Evolutionary conservation across 768 basidiomycete species (phyloP), one percentile per base, ranked within the genome.

Genomic region (Lyophyllum semitale): DNA sequence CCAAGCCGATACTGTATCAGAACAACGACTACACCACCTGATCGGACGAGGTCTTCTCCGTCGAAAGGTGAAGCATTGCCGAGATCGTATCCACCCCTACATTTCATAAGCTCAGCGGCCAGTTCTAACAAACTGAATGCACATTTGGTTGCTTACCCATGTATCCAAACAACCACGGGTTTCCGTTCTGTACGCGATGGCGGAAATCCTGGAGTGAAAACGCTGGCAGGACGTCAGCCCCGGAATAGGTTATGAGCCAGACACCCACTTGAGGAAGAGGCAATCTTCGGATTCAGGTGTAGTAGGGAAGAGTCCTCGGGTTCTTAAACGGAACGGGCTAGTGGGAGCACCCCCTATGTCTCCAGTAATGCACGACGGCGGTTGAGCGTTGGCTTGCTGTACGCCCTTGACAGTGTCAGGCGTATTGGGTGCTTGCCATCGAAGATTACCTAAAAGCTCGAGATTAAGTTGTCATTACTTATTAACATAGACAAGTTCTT

Each of bases 161-260:
- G 75, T 20, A 79, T 78, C 74, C 74, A 79, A 26, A 79, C 68
- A 3, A 79, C 64, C 1, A 74, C 73, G 5, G 78, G 78, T 0
- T 76, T 61, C 4, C 67, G 47, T 26, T 63, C 63, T 6, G 51
- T 59, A 1, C 63, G 59, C 3, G 60, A 59, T 1, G 60, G 41
- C 15, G 66, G 59, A 30, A 65, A 54, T 12, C 73, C 73, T 12
- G 76, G 74, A 1, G 74, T 64, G 29, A 66, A 67, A 6, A 77
- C 75, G 48, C 76, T 77, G 32, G 15, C 11, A 30, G 40, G 13
- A 32, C 9, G 15, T n/a, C 4, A 30, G 9, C 17, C 27, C 9
- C 6, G 18, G 9, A 33, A 17, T n/a, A 38, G 17, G 37, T 2
- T 5, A 3, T 38, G n/a, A 18, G 18, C 15, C n/a, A 38, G 37